Evolutionary conservation across 2,329 filamentous ascomycete genomes (phyloP), one percentile per base, ranked within the genome.

Genomic region (Berkeleyomyces basicola): DNA sequence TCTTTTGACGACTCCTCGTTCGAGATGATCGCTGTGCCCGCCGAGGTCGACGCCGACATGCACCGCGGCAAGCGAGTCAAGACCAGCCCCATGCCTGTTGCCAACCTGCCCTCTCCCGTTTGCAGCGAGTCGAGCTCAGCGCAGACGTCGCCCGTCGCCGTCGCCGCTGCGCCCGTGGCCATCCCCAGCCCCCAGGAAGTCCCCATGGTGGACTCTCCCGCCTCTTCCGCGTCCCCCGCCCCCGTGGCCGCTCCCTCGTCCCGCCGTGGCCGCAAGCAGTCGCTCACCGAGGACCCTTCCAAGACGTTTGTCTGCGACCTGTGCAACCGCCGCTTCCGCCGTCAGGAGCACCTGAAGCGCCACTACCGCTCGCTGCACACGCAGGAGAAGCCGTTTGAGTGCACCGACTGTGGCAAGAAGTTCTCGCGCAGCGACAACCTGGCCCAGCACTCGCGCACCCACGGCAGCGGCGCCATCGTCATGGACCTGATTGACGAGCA

Each of bases 321-420:
- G 31, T 99, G 93, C 85, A 92, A 90, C 70, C 90, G 93, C 67
- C 89, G 93, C 66, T 99, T 99, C 86, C 88, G 93, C 66, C 89
- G 93, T 66, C 93, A 99, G 76, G 93, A 99, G 75, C 93, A 99
- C 72, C 83, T 99, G 65, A 99, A 99, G 84, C 88, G 93, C 66
- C 93, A 99, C 79, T 96, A 96, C 80, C 86, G 93, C 69, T 97
- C 93, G 64, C 89, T 99, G 58, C 93, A 99, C 80, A 99, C 93
- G 1, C 87, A 95, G 71, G 93, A 97, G 73, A 99, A 97, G 84
- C 93, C 93, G 4, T 99, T 97, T 70, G 90, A 95, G 77, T 99
- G 93, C 80, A 83, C 85, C 67, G 92, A 99, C 77, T 99, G 93
- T 71, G 92, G 93, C 69, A 99, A 99, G 86, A 96, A 95, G 79